Evolutionary conservation across 805 yeast genomes (phyloP), one percentile per base, ranked within the genome.

Genomic region (Cephaloascus fragrans): DNA sequence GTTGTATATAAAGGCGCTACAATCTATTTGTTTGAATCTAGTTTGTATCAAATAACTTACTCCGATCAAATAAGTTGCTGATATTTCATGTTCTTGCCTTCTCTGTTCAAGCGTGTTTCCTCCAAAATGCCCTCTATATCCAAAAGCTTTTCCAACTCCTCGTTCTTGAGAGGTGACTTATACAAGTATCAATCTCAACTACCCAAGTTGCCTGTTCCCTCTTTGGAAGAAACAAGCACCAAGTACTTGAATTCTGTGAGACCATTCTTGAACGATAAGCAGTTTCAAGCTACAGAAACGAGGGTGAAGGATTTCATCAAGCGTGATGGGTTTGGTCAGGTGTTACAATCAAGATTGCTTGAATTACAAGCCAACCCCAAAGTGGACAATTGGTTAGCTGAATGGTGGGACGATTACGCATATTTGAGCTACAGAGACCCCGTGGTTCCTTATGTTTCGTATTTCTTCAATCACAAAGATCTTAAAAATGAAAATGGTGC

Each of bases 351-450:
- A 41, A 72, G 89, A 43, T 70, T 90, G 39, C 53, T 59, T 29
- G 63, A 69, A 19, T 75, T 77, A 47, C 80, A 90, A 20, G 49
- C 61, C 23, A 71, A 61, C 38, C 74, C 76, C 44, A 62, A 53
- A 39, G 67, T 62, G 41, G 80, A 87, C 55, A 90, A 90, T 59
- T 90, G 98, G 98, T 70, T 90, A 51, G 75, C 83, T 36, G 81
- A 76, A 43, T 87, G 82, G 72, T 90, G 98, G 98, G 95, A 90
- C 59, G 83, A 84, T 51, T 85, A 83, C 48, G 95, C 96, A 17
- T 90, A 90, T 62, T 68, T 90, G 67, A 78, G 83, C 32, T 89
- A 87, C 64, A 73, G 93, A 47, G 97, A 87, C 59, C 95, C 97
- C 0, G 84, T 90, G n/a, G 84, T 85, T 19, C 97, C 97, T 10